Conservation (phyloP, 2,329 filamentous ascomycete genomes). For the Exophiala xenobiotica region DNA sequence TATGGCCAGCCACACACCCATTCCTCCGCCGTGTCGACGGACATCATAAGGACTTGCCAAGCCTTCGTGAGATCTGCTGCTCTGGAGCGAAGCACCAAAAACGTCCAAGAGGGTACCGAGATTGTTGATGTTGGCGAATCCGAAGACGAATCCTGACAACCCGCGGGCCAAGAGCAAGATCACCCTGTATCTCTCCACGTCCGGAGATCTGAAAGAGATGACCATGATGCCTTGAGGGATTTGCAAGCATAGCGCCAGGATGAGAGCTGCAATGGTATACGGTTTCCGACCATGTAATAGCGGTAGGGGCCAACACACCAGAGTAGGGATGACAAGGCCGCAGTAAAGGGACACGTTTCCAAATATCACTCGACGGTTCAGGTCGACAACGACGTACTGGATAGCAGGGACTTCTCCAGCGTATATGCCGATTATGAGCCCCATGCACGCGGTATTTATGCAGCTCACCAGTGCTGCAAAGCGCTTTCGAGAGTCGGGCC, state of each 20-base stretch:
- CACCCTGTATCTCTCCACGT: constrained; percentile 56
- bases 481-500: constrained; percentile 65
- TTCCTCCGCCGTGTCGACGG: constrained; percentile 71
- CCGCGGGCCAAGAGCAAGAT: constrained; percentile 63
- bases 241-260: constrained; percentile 68
- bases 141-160: constrained; percentile 67
- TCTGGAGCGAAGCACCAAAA: constrained; percentile 74
- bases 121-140: constrained; percentile 76
- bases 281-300: constrained; percentile 71
- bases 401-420: constrained; percentile 76
- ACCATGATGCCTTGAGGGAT: constrained; percentile 73
- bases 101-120: constrained; percentile 70
- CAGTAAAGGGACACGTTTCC: constrained; percentile 73
- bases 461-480: constrained; percentile 69
- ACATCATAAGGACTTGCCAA: constrained; percentile 66
- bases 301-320: constrained; percentile 72
- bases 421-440: constrained; percentile 71
- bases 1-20: constrained; percentile 75
- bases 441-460: constrained; percentile 69
- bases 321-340: constrained; percentile 67
- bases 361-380: constrained; percentile 65
- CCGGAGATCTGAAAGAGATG: constrained; percentile 56
- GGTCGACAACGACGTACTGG: constrained; percentile 72
- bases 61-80: constrained; percentile 69
- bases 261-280: constrained; percentile 69